Conservation (phyloP, 2,329 filamentous ascomycete species). For the Diplocarpon rosae region DNA sequence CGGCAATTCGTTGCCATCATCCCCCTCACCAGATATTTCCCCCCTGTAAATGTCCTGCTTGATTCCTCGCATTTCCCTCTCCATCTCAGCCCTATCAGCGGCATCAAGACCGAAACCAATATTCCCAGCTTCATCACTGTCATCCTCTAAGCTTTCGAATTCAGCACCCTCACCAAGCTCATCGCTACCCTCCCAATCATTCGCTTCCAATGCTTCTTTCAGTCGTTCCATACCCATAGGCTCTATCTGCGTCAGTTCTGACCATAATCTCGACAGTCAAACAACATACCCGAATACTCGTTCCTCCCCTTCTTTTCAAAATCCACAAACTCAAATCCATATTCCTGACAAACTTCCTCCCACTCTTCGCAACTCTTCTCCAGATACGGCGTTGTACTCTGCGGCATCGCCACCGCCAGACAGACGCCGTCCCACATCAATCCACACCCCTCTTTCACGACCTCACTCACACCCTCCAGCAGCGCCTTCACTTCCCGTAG, state of each 20-base stretch:
- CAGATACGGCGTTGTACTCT: conserved; percentile 21
- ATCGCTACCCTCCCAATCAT: conserved; percentile 45
- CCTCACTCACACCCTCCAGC: conserved; percentile 41
- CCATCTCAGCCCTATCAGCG: conserved; percentile 25
- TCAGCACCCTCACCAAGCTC: conserved; percentile 28
- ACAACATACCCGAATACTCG: conserved; percentile 45
- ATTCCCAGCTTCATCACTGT: conserved; percentile 20
- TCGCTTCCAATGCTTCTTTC: conserved; percentile 51
- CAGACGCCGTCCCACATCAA: conserved; percentile 54
- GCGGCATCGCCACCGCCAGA: conserved; percentile 43
- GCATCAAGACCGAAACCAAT: conserved; percentile 24
- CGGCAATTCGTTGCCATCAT: conserved; percentile 17
- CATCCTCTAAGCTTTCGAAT: conserved; percentile 28
- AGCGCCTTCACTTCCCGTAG: conserved; percentile 29
- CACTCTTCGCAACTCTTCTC: conserved; percentile 40
- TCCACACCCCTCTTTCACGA: conserved; percentile 45
- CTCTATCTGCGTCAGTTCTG: conserved; percentile 31
- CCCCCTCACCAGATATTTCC: conserved; percentile 11
- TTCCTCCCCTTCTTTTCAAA: conserved; percentile 37
- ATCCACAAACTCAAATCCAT: conserved; percentile 53
- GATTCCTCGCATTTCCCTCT: conserved; percentile 30
- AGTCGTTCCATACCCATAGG: conserved; percentile 47
- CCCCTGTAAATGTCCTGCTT: conserved; percentile 27
- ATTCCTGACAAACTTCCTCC: conserved; percentile 48
- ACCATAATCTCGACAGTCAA: not conserved